Base-by-base conservation (phyloP, 352 stramenopile genomes). In the Phytophthora macrochlamydospora region DNA sequence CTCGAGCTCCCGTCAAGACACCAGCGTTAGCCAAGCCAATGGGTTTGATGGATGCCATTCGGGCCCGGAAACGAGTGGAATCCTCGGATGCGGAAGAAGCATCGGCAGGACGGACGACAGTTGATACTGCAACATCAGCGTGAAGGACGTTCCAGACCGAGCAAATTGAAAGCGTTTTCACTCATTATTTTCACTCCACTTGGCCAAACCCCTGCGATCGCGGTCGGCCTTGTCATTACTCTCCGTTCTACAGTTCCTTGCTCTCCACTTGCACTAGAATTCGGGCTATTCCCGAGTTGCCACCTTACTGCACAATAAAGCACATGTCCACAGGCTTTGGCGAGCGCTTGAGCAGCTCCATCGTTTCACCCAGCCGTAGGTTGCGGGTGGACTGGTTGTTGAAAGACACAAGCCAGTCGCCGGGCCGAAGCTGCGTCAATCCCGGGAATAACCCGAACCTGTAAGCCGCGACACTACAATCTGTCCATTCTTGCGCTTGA, bases 361-460 rank as follows among this genome's bases (percentile, higher is more conserved):
- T 94, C 31, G 86, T 93, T 71, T 94, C 79, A 13, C 79, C 82
- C 29, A 93, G 70, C 11, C 80, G 71, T 30, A 94, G 59, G 35
- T 79, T 76, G 30, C 75, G 60, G 11, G 86, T 94, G 49, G 79
- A 71, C 49, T 84, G 74, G 58, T 81, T 79, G 56, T 89, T 90
- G 64, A 94, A 90, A 31, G 83, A 90, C 52, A 94, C 74, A 24
- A 94, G 75, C 84, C 81, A 92, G 63, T 94, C 86, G 1, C 86
- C 86, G 0, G 83, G 59, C 9, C 76, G 79, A 32, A 94, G 71
- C 61, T 92, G 86, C 14, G 87, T 83, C 6, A 93, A 56, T 0
- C 86, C 86, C 4, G 69, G 70, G 84, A 92, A 52, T 83, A 89
- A 2, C 84, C 86, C 2, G 83, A 83, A 1, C 85, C 86, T 0